phyloP scores from a whole-genome alignment of 176 grass and related monocot species.

The Coix lacrymajobi region DNA sequence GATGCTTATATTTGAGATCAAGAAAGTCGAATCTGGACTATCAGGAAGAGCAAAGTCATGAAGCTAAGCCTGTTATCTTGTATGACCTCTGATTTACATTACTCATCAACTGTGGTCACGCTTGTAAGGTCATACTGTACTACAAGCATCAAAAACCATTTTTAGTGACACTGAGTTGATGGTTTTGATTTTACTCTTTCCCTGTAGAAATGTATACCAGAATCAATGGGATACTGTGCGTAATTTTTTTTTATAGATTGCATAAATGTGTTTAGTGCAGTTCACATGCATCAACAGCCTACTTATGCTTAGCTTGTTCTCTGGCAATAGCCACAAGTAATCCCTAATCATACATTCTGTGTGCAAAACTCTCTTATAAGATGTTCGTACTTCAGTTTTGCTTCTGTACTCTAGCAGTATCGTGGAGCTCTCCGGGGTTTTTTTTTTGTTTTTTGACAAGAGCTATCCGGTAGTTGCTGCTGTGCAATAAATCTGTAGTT shows the following conservation, averaged over 20 bases:
- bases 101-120: conserved; percentile 17
- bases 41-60: conserved; percentile 43
- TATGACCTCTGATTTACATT: conserved; percentile 25
- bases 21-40: conserved; percentile 85
- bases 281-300: background rate
- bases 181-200: background rate
- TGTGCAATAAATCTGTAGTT: background rate
- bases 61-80: conserved; percentile 22
- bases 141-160: conserved; percentile 2
- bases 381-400: background rate
- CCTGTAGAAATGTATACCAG: conserved; percentile 24
- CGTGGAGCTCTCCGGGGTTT: background rate
- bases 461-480: background rate
- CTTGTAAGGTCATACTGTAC: conserved; percentile 27
- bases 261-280: background rate
- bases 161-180: conserved; percentile 21
- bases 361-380: background rate
- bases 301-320: background rate
- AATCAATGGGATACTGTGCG: background rate
- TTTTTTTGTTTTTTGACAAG: no score
- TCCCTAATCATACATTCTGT: background rate
- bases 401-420: background rate
- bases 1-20: conserved; percentile 99
- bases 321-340: background rate
- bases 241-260: background rate